phyloP scores from a whole-genome alignment of 1,284 basidiomycete species.

The Fistulinella cinereoalba region DNA sequence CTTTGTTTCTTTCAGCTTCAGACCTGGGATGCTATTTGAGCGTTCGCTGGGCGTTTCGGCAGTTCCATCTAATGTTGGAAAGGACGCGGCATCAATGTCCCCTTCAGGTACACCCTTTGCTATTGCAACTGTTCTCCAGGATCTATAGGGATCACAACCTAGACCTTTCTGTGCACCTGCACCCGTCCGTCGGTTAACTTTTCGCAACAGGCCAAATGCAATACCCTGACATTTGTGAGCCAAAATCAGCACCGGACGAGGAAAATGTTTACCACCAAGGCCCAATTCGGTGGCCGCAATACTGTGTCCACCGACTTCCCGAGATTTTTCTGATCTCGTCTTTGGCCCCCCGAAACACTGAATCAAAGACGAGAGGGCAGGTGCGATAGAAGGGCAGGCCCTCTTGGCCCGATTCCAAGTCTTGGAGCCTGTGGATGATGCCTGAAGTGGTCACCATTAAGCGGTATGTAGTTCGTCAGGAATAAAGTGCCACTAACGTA shows the following conservation, averaged over 20 bases:
- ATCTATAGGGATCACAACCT: neutral
- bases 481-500: slow-evolving; percentile 45
- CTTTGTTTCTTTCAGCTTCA: neutral
- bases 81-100: neutral
- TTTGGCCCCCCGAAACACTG: neutral
- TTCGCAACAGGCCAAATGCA: neutral
- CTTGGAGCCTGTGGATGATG: slow-evolving; percentile 10
- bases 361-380: slow-evolving; percentile 8
- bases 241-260: neutral
- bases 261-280: slow-evolving; percentile 5
- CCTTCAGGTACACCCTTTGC: neutral
- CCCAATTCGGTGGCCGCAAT: slow-evolving; percentile 1
- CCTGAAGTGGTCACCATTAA: slow-evolving; percentile 19
- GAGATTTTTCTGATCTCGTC: neutral
- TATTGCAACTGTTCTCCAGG: neutral
- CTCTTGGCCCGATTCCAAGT: slow-evolving; percentile 15
- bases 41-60: neutral
- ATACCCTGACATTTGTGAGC: slow-evolving; percentile 8
- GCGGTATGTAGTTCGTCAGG: neutral
- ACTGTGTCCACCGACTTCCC: neutral
- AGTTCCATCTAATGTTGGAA: neutral
- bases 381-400: slow-evolving; percentile 4
- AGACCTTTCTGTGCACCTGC: neutral
- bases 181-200: neutral
- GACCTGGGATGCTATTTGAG: neutral